Percentiles rank a stretch among this genome's conserved stretches.
These are phyloP conservation scores for Saccharomycopsis hybrid DNA, from an alignment of 1,139 yeast genomes.

Conservation along the genomic window DNA sequence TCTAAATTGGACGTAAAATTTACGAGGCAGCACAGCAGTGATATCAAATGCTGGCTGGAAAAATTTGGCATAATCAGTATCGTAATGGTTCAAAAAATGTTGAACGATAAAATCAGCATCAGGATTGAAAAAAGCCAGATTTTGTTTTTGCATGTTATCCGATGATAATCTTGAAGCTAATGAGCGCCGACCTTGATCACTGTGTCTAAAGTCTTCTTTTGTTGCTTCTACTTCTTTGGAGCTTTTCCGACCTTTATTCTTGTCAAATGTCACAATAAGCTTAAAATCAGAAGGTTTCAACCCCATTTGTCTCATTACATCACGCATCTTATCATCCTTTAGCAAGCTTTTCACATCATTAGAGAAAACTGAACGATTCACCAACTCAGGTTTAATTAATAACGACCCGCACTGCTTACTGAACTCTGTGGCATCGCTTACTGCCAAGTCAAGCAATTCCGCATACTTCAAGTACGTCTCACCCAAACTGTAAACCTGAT, in stretches of 20 bases:
- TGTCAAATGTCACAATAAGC: background rate
- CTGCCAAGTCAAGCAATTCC: too few species aligned
- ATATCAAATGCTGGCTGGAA: background rate
- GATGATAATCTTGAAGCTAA: background rate
- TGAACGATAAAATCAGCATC: background rate
- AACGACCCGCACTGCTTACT: background rate
- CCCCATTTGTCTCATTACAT: slow-evolving; percentile 1
- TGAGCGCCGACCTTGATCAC: background rate
- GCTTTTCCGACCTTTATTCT: background rate
- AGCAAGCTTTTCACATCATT: background rate
- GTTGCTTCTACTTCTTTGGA: background rate
- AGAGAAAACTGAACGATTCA: background rate
- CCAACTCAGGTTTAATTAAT: background rate
- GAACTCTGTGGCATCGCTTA: background rate
- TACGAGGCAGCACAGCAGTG: too few species aligned
- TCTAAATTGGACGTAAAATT: too few species aligned
- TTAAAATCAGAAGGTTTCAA: background rate
- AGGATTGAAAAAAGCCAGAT: background rate
- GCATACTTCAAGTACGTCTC: background rate
- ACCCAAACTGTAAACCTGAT: background rate
- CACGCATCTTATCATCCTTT: background rate
- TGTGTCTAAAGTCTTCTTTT: background rate
- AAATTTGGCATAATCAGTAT: background rate
- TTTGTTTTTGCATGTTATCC: background rate
- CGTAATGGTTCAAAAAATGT: background rate